Evolutionary conservation across 75 land plant species (phyloP).

Genomic region (Azolla pinnata): DNA sequence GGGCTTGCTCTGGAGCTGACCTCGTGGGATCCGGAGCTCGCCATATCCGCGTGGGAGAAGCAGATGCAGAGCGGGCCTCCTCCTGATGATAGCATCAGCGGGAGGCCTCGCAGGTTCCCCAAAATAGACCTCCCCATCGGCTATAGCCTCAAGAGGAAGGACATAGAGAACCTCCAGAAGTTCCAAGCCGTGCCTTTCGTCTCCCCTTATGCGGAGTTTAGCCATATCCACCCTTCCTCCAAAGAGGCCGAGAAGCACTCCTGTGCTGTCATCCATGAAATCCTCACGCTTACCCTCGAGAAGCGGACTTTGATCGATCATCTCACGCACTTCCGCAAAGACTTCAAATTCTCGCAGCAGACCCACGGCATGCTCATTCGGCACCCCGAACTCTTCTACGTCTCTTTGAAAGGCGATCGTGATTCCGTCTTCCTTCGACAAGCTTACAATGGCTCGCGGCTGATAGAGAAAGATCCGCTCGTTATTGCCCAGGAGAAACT

Average conservation of each 20-base stretch:
- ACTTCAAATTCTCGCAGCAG: conserved; percentile 84
- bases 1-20: conserved; percentile 76
- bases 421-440: conserved; percentile 91
- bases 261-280: conserved; percentile 80
- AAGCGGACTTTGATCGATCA: conserved; percentile 86
- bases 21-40: conserved; percentile 84
- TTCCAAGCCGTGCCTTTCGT: conserved; percentile 66
- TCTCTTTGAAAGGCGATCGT: conserved; percentile 80
- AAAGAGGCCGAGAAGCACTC: conserved; percentile 71
- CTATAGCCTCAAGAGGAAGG: conserved; percentile 54
- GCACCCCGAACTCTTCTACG: conserved; percentile 94
- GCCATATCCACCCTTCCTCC: conserved; percentile 43
- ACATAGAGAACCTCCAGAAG: conserved; percentile 44
- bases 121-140: conserved; percentile 74
- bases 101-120: conserved; percentile 58
- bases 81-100: conserved; percentile 54
- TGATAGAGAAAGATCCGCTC: conserved; percentile 75
- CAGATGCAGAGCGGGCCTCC: conserved; percentile 44
- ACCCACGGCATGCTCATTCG: conserved; percentile 75
- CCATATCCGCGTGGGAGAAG: conserved; percentile 68
- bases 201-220: conserved; percentile 72
- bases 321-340: conserved; percentile 83
- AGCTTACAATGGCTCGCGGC: conserved; percentile 69
- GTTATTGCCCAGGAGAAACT: conserved; percentile 70
- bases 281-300: conserved; percentile 73